Percentiles rank a stretch among this genome's conserved stretches.
phyloP scores from a whole-genome alignment of 2,329 filamentous ascomycete species.

The Fusarium sp. region DNA sequence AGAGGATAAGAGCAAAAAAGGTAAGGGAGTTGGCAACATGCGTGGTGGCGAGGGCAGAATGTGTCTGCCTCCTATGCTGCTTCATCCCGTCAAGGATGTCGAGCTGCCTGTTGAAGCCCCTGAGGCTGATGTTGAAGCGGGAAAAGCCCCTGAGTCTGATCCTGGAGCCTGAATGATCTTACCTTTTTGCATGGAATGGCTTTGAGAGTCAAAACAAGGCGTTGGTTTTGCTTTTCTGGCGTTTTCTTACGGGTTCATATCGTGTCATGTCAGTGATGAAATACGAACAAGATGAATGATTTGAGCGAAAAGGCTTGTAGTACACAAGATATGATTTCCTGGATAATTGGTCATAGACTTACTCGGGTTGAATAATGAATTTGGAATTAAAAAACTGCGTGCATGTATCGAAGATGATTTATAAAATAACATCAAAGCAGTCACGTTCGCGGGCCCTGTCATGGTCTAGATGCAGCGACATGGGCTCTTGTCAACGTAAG shows the following conservation, averaged over 20 bases:
- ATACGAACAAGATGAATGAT: slow-evolving; percentile 37
- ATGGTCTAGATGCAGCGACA: neutral
- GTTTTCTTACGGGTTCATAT: slow-evolving; percentile 30
- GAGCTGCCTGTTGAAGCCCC: slow-evolving; percentile 70
- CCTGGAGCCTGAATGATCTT: slow-evolving; percentile 48
- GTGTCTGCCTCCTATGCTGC: slow-evolving; percentile 88
- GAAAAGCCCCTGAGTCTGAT: slow-evolving; percentile 53
- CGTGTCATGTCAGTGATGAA: slow-evolving; percentile 26
- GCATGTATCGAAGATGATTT: neutral
- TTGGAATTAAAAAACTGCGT: neutral
- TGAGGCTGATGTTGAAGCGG: slow-evolving; percentile 55
- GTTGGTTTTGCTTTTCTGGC: slow-evolving; percentile 15
- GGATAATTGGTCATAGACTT: slow-evolving; percentile 18
- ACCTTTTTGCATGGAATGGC: slow-evolving; percentile 4
- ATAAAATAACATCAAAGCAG: neutral
- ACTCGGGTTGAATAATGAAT: slow-evolving; percentile 10
- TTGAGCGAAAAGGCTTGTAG: slow-evolving; percentile 21
- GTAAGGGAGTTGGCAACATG: slow-evolving; percentile 61
- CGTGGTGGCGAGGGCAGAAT: slow-evolving; percentile 81
- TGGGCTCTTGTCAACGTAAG: slow-evolving; percentile 20
- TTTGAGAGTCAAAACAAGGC: slow-evolving; percentile 25
- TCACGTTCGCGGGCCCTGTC: neutral
- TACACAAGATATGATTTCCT: slow-evolving; percentile 4
- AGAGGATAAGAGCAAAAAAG: slow-evolving; percentile 61
- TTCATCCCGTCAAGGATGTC: slow-evolving; percentile 88